Conservation (phyloP, 495 filamentous ascomycete genomes). For the Lentithecium fluviatile region DNA sequence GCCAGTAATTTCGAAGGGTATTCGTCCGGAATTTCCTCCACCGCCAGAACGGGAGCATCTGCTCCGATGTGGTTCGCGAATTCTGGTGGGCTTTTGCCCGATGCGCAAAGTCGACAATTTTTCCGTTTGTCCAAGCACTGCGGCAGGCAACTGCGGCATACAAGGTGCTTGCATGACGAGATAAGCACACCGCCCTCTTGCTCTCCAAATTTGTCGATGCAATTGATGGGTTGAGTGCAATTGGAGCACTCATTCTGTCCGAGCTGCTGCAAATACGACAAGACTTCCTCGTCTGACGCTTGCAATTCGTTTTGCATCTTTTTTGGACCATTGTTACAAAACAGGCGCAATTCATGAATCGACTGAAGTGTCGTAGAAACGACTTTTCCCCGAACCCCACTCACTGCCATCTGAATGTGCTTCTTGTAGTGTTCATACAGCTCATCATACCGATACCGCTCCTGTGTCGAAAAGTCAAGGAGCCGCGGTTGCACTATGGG, state of each 20-base stretch:
- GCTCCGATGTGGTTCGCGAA: not conserved
- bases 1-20: not conserved
- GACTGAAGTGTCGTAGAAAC: slow-evolving; percentile 2
- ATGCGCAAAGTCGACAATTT: slow-evolving; percentile 1
- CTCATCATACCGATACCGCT: not conserved
- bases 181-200: slow-evolving; percentile 1
- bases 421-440: not conserved
- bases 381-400: not conserved
- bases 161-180: not conserved
- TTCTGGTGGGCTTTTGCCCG: not conserved
- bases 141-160: slow-evolving; percentile 4
- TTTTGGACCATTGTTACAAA: slow-evolving; percentile 16
- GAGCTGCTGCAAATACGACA: slow-evolving; percentile 12
- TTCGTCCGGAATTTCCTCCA: not conserved
- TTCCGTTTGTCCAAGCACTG: not conserved
- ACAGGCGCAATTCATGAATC: slow-evolving; percentile 5
- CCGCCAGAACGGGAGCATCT: not conserved
- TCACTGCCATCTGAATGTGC: slow-evolving; percentile 7
- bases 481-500: not conserved
- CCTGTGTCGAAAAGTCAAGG: not conserved
- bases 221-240: slow-evolving; percentile 6
- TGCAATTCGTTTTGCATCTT: not conserved
- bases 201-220: not conserved
- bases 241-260: slow-evolving; percentile 12
- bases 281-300: slow-evolving; percentile 4